A percentile compares a stretch with the other conserved stretches of the same genome.
phyloP scores from a whole-genome alignment of 179 eudicot genomes.

The Nepenthes alata region DNA sequence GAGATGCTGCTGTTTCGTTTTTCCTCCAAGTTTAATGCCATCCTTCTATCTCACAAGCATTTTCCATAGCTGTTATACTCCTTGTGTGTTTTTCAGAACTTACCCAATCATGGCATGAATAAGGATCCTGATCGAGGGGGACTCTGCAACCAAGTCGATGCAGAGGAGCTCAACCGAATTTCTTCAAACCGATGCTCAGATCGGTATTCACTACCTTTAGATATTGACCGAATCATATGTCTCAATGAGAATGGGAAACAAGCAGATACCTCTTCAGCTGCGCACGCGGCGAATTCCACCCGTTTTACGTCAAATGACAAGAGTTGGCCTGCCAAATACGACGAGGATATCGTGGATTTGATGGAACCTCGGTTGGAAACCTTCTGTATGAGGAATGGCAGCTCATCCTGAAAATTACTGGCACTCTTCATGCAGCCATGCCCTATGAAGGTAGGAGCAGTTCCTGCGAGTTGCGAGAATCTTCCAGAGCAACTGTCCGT shows the following conservation, averaged over 20 bases:
- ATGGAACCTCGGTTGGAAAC: constrained; percentile 67
- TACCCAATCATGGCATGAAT: constrained; percentile 17
- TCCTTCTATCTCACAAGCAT: neutral
- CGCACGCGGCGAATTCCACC: constrained; percentile 23
- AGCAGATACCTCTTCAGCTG: constrained; percentile 17
- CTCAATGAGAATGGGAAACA: constrained; percentile 16
- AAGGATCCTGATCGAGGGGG: constrained; percentile 9
- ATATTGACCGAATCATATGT: constrained; percentile 16
- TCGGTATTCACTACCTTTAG: constrained; percentile 23
- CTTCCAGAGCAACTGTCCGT: too few relatives aligned
- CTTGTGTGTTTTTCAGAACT: constrained; percentile 19
- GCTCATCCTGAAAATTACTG: neutral
- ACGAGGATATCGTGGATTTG: constrained; percentile 59
- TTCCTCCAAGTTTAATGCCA: neutral
- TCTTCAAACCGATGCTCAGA: constrained; percentile 27
- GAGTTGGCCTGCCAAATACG: constrained; percentile 17
- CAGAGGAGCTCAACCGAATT: constrained; percentile 40
- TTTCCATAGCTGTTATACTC: neutral
- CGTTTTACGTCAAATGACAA: constrained; percentile 25
- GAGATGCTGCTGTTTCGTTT: neutral
- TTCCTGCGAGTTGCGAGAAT: too few relatives aligned
- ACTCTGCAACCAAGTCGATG: constrained; percentile 20
- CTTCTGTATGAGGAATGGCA: constrained; percentile 23
- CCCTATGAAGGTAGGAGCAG: too few relatives aligned
- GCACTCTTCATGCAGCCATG: too few relatives aligned